Conservation (phyloP, 1,284 basidiomycete species). For the Ustilago bromivora region DNA sequence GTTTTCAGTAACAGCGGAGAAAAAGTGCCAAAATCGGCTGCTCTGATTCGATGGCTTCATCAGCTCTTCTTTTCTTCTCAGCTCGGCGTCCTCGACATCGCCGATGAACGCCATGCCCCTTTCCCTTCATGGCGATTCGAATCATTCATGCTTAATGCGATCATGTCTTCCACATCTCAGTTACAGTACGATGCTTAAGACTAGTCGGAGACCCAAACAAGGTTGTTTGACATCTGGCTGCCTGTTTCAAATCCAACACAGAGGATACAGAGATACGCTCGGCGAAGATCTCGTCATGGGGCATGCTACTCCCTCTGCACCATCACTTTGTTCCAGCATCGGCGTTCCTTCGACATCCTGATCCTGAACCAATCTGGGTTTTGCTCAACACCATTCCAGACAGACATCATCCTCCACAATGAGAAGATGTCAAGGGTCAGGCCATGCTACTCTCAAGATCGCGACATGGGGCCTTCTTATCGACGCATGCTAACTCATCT, state of each 20-base stretch:
- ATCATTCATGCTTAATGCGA: background rate
- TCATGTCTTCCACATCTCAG: background rate
- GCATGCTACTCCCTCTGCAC: background rate
- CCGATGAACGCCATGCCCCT: background rate
- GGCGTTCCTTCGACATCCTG: background rate
- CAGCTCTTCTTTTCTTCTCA: background rate
- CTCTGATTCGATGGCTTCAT: background rate
- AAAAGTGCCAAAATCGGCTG: background rate
- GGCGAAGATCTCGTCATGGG: conserved; percentile 5
- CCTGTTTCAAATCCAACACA: background rate
- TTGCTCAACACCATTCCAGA: background rate
- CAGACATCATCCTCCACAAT: background rate
- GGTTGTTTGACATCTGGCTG: background rate
- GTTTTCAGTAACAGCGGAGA: background rate
- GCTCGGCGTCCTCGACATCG: conserved; percentile 5
- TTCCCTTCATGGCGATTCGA: background rate
- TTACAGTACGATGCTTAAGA: background rate
- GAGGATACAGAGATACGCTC: background rate
- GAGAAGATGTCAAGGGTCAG: background rate
- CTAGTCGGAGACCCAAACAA: conserved; percentile 2
- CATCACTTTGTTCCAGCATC: background rate
- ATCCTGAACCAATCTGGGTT: background rate
- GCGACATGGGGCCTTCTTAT: conserved; percentile 1
- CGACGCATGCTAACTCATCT: conserved; percentile 1
- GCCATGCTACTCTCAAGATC: background rate